Percentiles rank a stretch among this genome's conserved stretches.
Evolutionary conservation across 768 basidiomycete species (phyloP).

Genomic region (Rhodosporidiobolus odoratus): DNA sequence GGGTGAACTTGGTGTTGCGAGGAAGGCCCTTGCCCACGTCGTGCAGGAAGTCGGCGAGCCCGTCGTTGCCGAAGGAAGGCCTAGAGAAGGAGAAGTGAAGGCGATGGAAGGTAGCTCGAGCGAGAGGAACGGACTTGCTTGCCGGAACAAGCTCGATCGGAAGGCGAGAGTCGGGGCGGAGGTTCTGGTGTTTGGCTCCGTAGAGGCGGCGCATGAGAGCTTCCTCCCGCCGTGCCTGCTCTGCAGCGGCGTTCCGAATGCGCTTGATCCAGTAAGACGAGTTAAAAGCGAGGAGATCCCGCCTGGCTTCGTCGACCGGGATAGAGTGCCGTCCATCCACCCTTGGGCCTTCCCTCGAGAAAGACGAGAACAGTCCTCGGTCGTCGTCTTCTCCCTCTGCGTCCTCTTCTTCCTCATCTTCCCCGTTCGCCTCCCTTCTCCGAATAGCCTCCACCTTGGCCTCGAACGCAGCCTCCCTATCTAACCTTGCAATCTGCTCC

Average conservation of each 20-base stretch:
- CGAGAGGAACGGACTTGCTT: constrained; percentile 58
- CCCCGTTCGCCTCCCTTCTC: constrained; percentile 15
- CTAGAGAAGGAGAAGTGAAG: constrained; percentile 56
- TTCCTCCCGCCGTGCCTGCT: constrained; percentile 55
- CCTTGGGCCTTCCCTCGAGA: constrained; percentile 41
- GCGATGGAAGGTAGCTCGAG: constrained; percentile 61
- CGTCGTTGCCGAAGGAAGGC: constrained; percentile 56
- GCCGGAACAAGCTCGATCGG: constrained; percentile 48
- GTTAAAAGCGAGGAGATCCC: constrained; percentile 64
- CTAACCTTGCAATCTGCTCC: constrained; percentile 64
- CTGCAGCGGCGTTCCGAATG: constrained; percentile 51
- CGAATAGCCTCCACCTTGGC: constrained; percentile 69
- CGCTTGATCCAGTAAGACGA: constrained; percentile 67
- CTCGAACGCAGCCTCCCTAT: constrained; percentile 72
- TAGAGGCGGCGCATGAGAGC: constrained; percentile 53
- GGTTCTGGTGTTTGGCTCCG: constrained; percentile 18
- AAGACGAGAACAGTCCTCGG: background rate
- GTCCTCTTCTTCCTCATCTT: background rate
- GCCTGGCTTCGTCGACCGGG: constrained; percentile 64
- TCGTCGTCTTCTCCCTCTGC: constrained; percentile 6
- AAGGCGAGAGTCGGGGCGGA: constrained; percentile 37
- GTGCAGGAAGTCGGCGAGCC: constrained; percentile 61
- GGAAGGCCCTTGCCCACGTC: constrained; percentile 67
- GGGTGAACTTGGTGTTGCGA: constrained; percentile 62
- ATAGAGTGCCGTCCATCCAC: constrained; percentile 64